Base-by-base conservation (phyloP, 73 alveolate species). In the Symbiodinium natans region DNA sequence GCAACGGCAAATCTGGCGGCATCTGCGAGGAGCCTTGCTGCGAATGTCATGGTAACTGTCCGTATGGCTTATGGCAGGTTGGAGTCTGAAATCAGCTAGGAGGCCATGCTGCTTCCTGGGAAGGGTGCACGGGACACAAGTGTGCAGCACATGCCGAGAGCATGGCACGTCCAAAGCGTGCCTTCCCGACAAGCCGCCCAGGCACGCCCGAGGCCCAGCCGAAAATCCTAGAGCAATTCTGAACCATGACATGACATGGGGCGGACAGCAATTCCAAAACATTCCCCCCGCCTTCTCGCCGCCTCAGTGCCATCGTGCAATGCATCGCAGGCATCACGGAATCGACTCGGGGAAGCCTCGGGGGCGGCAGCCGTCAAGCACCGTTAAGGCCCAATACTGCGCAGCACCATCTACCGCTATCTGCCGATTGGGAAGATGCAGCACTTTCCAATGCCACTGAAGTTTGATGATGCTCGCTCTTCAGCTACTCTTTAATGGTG, bases 141-240 rank as follows among this genome's bases (percentile, higher is more conserved):
- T 48, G 68, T 52, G 68, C 1, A n/a, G n/a, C n/a, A n/a, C n/a
- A n/a, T n/a, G n/a, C n/a, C n/a, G n/a, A n/a, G n/a, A n/a, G n/a
- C 68, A 27, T 27, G 0, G 29, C 0, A 52, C 68, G n/a, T 5
- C 23, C 71, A 52, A 23, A 52, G 71, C 6, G 11, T 63, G 46
- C 97, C 97, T 90, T 90, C 23, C 97, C 97, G 39, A 90, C 82
- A 31, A 90, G 52, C 36, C 97, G 87, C 41, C 97, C 88, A 3
- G 97, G 97, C 36, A 90, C 97, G 40, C 97, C 97, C 23, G 97
- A 71, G 48, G 88, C 97, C 97, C 97, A 90, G 38, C 80, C 36
- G 80, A 63, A 63, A 63, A 63, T 63, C 80, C 80, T 63, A 36
- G 59, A 6, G n/a, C n/a, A n/a, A n/a, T n/a, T n/a, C n/a, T n/a